Percentiles rank a stretch among this genome's conserved stretches.
Evolutionary conservation across 257 asterid species (phyloP).

Genomic region (Lycium ferocissimum): DNA sequence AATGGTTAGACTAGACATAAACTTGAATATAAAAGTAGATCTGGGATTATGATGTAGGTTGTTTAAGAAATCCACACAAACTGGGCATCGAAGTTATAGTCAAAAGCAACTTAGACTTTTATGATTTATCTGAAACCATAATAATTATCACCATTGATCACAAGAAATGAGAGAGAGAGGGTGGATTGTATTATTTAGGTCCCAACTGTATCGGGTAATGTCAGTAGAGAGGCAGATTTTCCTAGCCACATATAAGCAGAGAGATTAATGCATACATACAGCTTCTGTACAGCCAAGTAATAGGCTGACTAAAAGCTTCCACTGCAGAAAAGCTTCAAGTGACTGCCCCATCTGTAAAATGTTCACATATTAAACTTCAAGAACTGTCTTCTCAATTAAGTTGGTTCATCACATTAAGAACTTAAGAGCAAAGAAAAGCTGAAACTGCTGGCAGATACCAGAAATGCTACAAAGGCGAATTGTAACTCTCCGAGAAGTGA

Average conservation of each 20-base stretch:
- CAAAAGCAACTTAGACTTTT: conserved; percentile 10
- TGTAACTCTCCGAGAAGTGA: conserved; percentile 88
- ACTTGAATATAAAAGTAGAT: not conserved
- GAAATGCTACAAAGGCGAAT: conserved; percentile 86
- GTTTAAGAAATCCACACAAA: not conserved
- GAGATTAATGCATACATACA: conserved; percentile 58
- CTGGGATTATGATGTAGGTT: not conserved
- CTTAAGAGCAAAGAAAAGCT: not conserved
- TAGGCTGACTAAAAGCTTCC: conserved; percentile 82
- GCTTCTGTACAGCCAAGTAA: conserved; percentile 87
- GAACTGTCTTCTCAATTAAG: conserved; percentile 29
- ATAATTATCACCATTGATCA: not conserved
- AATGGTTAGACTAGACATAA: conserved; percentile 15
- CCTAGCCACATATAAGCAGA: conserved; percentile 13
- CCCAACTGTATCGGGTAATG: not conserved
- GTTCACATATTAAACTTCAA: conserved; percentile 26
- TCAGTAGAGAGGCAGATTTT: not conserved
- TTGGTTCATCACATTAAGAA: conserved; percentile 17
- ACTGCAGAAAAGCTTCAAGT: conserved; percentile 89
- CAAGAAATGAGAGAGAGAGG: not conserved
- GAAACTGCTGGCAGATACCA: conserved; percentile 54
- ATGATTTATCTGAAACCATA: conserved; percentile 18
- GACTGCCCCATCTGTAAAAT: conserved; percentile 95
- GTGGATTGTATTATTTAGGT: not conserved
- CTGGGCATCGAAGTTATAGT: not conserved